Percentiles rank a stretch among this genome's conserved stretches.
Conservation (phyloP, 108 stramenopile species). For the Cyclotella baltica region DNA sequence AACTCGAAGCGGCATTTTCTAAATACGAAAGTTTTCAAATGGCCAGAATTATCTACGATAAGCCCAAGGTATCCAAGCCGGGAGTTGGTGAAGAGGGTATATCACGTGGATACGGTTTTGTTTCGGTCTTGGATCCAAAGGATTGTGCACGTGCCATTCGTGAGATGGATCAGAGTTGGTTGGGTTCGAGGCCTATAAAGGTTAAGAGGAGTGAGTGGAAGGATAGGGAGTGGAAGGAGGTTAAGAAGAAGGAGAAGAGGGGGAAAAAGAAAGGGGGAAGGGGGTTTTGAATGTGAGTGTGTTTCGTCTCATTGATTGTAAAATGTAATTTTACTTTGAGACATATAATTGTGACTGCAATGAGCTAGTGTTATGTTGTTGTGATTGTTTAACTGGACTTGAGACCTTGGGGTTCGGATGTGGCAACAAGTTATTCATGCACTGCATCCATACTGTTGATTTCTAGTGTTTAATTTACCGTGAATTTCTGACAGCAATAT, state of each 20-base stretch:
- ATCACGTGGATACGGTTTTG: conserved; percentile 96
- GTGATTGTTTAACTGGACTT: too few species aligned
- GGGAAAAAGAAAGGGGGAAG: conserved; percentile 41
- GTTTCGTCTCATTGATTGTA: too few species aligned
- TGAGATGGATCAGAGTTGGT: conserved; percentile 96
- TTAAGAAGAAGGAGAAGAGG: conserved; percentile 78
- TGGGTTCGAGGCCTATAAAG: conserved; percentile 92
- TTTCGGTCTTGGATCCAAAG: conserved; percentile 90
- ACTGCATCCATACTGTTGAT: too few species aligned
- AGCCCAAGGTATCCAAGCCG: conserved; percentile 40
- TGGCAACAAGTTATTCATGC: too few species aligned
- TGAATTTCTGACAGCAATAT: too few species aligned
- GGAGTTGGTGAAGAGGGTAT: conserved; percentile 44
- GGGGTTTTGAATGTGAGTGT: conserved; percentile 14
- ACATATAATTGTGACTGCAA: too few species aligned
- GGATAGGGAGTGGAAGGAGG: conserved; percentile 89
- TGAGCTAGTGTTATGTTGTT: too few species aligned
- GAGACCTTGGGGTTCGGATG: too few species aligned
- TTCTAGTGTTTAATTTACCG: too few species aligned
- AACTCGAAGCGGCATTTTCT: conserved; percentile 77
- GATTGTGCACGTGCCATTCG: conserved; percentile 94
- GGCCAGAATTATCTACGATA: conserved; percentile 78
- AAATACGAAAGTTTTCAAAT: conserved; percentile 86
- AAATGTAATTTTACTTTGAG: too few species aligned
- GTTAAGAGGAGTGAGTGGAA: conserved; percentile 95